Evolutionary conservation across 164 flowering plant genomes (phyloP).

Genomic region (Magnolia officinalis): DNA sequence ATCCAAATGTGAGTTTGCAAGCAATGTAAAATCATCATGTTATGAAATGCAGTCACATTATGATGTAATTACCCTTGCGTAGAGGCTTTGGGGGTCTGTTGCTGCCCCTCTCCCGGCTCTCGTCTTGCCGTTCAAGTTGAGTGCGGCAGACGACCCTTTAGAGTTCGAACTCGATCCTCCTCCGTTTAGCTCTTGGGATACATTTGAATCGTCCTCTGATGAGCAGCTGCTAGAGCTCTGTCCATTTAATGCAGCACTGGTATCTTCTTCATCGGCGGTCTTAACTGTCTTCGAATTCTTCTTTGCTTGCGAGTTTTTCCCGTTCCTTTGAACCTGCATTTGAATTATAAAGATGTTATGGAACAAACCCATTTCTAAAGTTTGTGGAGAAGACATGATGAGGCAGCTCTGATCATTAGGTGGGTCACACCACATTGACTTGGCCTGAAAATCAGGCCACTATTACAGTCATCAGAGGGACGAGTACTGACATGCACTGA

Average conservation of each 20-base stretch:
- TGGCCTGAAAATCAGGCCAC: neutral
- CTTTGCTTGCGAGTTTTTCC: constrained; percentile 44
- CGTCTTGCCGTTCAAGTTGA: constrained; percentile 42
- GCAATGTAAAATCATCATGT: no score
- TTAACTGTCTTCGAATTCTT: constrained; percentile 33
- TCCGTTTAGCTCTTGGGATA: constrained; percentile 43
- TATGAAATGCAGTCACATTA: neutral
- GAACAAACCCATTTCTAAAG: neutral
- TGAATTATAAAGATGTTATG: neutral
- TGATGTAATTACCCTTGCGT: constrained; percentile 72
- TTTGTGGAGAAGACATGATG: neutral
- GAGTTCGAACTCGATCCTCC: constrained; percentile 27
- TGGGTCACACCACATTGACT: no score
- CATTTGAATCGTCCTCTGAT: constrained; percentile 65
- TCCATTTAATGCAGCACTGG: constrained; percentile 19
- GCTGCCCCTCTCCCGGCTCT: constrained; percentile 79
- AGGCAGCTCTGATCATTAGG: no score
- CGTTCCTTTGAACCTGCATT: constrained; percentile 40
- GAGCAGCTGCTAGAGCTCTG: constrained; percentile 49
- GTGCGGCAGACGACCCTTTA: constrained; percentile 21
- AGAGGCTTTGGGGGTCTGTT: constrained; percentile 96
- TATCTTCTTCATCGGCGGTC: constrained; percentile 32
- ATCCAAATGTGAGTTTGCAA: neutral
- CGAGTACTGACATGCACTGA: no score
- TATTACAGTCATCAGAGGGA: no score